Conservation (phyloP, 768 basidiomycete genomes). For the Suillus hirtellus region DNA sequence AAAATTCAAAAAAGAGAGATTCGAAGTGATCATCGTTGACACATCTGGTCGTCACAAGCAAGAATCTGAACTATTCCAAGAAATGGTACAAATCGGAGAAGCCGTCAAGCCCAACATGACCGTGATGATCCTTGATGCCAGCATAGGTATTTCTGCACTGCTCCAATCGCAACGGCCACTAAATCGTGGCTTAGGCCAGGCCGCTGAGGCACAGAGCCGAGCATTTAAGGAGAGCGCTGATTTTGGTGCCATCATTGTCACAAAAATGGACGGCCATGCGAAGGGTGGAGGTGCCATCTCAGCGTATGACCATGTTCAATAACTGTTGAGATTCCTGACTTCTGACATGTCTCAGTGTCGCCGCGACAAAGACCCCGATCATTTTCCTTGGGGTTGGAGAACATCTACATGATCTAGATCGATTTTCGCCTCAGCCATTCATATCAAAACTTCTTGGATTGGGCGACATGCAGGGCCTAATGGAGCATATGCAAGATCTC, state of each 20-base stretch:
- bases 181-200: conserved; percentile 65
- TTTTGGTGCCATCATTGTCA: conserved; percentile 98
- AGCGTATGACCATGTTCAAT: conserved; percentile 61
- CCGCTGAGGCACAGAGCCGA: conserved; percentile 92
- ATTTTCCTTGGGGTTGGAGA: conserved; percentile 98
- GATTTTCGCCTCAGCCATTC: conserved; percentile 95
- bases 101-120: conserved; percentile 98
- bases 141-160: conserved; percentile 66
- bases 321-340: background rate
- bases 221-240: conserved; percentile 98
- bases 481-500: conserved; percentile 98
- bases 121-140: conserved; percentile 92
- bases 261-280: conserved; percentile 99
- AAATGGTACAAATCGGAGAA: conserved; percentile 95
- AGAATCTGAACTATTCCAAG: conserved; percentile 93
- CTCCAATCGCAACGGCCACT: background rate
- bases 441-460: conserved; percentile 94
- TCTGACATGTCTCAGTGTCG: conserved; percentile 60
- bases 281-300: conserved; percentile 99
- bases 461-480: conserved; percentile 94
- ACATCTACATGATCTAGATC: conserved; percentile 95
- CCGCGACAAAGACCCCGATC: conserved; percentile 98
- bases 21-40: conserved; percentile 98
- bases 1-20: conserved; percentile 98
- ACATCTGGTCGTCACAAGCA: conserved; percentile 97